Conservation (phyloP, 306 rosid species). For the Mimosa pudica region DNA sequence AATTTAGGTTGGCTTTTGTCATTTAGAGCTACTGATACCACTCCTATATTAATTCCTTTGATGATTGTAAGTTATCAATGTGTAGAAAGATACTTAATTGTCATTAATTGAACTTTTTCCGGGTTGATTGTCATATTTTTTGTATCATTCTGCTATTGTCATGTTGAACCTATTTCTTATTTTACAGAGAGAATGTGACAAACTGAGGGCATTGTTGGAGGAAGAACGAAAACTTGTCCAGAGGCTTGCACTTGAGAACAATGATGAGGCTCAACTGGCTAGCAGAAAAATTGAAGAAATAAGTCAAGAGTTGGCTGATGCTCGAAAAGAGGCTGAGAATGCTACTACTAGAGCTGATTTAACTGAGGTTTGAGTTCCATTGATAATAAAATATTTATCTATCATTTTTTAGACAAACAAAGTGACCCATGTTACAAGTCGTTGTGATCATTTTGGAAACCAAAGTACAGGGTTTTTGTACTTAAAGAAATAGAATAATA, state of each 20-base stretch:
- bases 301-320: not conserved
- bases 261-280: not conserved
- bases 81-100: not conserved
- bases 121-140: not conserved
- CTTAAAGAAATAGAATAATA: not conserved
- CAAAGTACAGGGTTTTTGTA: not conserved
- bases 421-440: not conserved
- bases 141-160: not conserved
- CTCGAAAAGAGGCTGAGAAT: not conserved
- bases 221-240: slow-evolving; percentile 16
- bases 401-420: not conserved
- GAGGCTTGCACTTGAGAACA: not conserved
- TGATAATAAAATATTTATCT: not conserved
- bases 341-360: not conserved
- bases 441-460: not conserved
- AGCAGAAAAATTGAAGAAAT: not conserved
- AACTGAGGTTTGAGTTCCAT: not conserved
- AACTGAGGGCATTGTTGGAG: slow-evolving; percentile 4
- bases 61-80: not conserved
- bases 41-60: not conserved
- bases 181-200: not conserved
- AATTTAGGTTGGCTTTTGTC: not conserved
- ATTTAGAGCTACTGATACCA: not conserved
- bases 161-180: not conserved
- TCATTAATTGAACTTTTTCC: not conserved